Percentiles rank a stretch among this genome's conserved stretches.
Evolutionary conservation across 805 yeast genomes (phyloP).

Genomic region (Kodamaea kaohsiungensis): DNA sequence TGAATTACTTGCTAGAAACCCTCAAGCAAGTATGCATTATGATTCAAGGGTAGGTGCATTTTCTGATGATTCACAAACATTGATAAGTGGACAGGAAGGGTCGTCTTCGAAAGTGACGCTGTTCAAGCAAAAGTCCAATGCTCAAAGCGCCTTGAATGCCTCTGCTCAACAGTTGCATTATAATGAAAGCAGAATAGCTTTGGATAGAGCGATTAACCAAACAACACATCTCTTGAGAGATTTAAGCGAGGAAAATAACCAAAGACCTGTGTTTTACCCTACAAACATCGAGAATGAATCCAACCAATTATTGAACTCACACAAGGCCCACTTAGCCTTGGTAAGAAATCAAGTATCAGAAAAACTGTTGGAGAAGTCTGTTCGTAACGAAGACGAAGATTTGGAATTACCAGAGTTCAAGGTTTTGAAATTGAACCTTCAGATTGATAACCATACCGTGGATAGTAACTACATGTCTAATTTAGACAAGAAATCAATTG

Average conservation of each 20-base stretch:
- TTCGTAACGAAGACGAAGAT: constrained; percentile 10
- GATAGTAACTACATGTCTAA: constrained; percentile 49
- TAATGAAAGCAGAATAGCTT: constrained; percentile 65
- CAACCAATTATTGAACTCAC: constrained; percentile 45
- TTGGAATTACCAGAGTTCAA: constrained; percentile 46
- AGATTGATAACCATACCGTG: constrained; percentile 34
- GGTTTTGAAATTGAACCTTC: constrained; percentile 62
- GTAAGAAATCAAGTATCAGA: constrained; percentile 37
- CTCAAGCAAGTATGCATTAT: constrained; percentile 8
- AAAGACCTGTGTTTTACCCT: constrained; percentile 66
- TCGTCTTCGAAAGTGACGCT: constrained; percentile 1
- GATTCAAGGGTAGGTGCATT: constrained; percentile 4
- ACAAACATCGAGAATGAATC: constrained; percentile 38
- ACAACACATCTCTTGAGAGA: constrained; percentile 53
- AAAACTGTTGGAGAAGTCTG: constrained; percentile 19
- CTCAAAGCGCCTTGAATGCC: constrained; percentile 34
- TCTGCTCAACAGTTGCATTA: constrained; percentile 75
- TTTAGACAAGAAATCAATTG: constrained; percentile 67
- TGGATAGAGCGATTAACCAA: constrained; percentile 61
- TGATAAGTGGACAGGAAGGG: constrained; percentile 8
- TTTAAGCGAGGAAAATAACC: constrained; percentile 54
- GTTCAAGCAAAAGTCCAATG: neutral
- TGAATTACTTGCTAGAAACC: constrained; percentile 9
- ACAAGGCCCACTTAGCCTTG: constrained; percentile 53
- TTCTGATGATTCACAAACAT: constrained; percentile 7